Evolutionary conservation across 2,329 filamentous ascomycete genomes (phyloP).

Genomic region (Trichophyton schoenleinii): DNA sequence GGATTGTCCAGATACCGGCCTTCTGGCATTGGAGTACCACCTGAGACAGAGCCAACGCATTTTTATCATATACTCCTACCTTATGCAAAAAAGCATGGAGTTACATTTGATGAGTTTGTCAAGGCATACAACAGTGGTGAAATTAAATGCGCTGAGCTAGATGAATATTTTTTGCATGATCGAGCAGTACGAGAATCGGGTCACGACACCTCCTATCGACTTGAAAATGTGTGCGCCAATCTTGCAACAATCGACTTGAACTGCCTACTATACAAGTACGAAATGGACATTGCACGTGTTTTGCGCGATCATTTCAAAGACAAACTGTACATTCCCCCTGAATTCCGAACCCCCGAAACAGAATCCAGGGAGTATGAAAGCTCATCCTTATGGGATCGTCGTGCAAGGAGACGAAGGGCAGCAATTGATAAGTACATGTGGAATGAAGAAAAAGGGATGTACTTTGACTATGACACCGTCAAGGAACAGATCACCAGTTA

Average conservation of each 20-base stretch:
- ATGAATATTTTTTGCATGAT: constrained; percentile 93
- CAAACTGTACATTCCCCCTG: constrained; percentile 64
- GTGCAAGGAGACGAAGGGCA: constrained; percentile 69
- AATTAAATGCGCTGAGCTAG: constrained; percentile 73
- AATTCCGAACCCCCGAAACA: constrained; percentile 59
- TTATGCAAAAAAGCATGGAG: constrained; percentile 69
- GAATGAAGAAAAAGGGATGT: constrained; percentile 87
- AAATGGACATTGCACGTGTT: constrained; percentile 76
- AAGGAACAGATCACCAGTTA: constrained; percentile 71
- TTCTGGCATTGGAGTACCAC: constrained; percentile 71
- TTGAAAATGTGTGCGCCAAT: constrained; percentile 77
- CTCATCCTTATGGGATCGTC: constrained; percentile 80
- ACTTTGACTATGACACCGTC: constrained; percentile 89
- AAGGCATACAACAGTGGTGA: constrained; percentile 69
- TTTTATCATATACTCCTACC: constrained; percentile 73
- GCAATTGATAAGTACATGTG: constrained; percentile 88
- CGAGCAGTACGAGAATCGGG: constrained; percentile 91
- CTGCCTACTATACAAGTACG: constrained; percentile 91
- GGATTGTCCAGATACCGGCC: constrained; percentile 78
- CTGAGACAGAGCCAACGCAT: constrained; percentile 79
- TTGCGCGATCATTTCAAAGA: constrained; percentile 79
- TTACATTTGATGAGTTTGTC: constrained; percentile 76
- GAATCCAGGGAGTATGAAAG: constrained; percentile 61
- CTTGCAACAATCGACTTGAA: constrained; percentile 91
- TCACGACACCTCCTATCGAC: constrained; percentile 88